Evolutionary conservation across 1,284 basidiomycete species (phyloP).

Genomic region (Leccinum pachyderme): DNA sequence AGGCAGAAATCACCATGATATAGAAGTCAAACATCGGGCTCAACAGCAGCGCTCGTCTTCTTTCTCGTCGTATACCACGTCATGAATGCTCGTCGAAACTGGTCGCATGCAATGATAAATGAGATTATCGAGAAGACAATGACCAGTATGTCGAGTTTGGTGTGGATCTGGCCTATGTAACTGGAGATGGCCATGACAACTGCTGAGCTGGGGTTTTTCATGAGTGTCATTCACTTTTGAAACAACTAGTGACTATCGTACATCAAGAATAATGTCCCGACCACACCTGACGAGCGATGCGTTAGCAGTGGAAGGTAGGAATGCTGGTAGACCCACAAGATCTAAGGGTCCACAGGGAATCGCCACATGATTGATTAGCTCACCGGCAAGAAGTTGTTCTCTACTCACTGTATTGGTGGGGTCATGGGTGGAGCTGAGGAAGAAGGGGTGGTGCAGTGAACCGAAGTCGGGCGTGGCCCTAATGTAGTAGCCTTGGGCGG

Average conservation of each 20-base stretch:
- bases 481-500: too few relatives aligned
- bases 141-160: slow-evolving; percentile 19
- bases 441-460: background rate
- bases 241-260: slow-evolving; percentile 1
- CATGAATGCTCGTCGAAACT: slow-evolving; percentile 25
- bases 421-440: slow-evolving; percentile 4
- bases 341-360: slow-evolving; percentile 6
- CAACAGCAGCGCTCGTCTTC: slow-evolving; percentile 7
- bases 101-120: slow-evolving; percentile 23
- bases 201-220: slow-evolving; percentile 17
- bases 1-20: background rate
- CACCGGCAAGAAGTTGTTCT: background rate
- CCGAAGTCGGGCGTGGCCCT: too few relatives aligned
- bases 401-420: slow-evolving; percentile 21
- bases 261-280: slow-evolving; percentile 26
- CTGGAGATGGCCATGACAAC: slow-evolving; percentile 20
- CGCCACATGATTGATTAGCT: background rate
- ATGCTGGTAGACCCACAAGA: slow-evolving; percentile 12
- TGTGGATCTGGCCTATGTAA: slow-evolving; percentile 13
- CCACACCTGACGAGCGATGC: slow-evolving; percentile 11
- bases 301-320: background rate
- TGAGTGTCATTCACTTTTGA: background rate
- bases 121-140: slow-evolving; percentile 18
- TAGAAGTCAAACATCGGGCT: slow-evolving; percentile 10
- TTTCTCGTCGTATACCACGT: slow-evolving; percentile 14